phyloP scores from a whole-genome alignment of 2,329 filamentous ascomycete species.

The Monosporascus sp. region DNA sequence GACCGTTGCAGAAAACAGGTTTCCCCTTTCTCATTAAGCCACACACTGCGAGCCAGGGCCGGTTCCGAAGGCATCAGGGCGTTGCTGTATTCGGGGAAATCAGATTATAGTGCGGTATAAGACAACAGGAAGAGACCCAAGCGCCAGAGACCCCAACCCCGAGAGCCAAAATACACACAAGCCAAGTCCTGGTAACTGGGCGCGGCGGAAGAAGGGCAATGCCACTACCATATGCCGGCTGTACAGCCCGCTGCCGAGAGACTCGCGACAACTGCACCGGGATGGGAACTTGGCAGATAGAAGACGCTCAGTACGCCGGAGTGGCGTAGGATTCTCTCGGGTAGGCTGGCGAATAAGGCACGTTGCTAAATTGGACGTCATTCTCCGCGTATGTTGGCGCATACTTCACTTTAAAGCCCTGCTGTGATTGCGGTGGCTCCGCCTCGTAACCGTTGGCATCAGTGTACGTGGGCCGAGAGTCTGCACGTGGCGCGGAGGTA shows the following conservation, averaged over 20 bases:
- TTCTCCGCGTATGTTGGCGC: slow-evolving; percentile 2
- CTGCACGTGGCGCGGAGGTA: slow-evolving; percentile 12
- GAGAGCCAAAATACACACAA: background rate
- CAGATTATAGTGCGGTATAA: slow-evolving; percentile 13
- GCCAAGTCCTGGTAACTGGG: background rate
- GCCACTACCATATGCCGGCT: background rate
- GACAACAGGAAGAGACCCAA: slow-evolving; percentile 11
- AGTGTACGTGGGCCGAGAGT: slow-evolving; percentile 9
- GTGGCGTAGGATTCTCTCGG: slow-evolving; percentile 1
- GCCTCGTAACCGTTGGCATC: slow-evolving; percentile 15
- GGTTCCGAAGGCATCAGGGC: slow-evolving; percentile 16
- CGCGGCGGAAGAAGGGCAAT: background rate
- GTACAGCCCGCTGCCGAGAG: background rate
- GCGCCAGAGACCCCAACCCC: slow-evolving; percentile 16
- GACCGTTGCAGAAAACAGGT: background rate
- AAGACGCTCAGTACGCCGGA: background rate
- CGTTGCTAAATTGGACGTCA: slow-evolving; percentile 15
- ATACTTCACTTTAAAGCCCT: slow-evolving; percentile 13
- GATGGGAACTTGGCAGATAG: background rate
- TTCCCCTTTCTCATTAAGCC: background rate
- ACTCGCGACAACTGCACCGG: background rate
- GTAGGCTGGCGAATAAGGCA: slow-evolving; percentile 9
- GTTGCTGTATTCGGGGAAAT: slow-evolving; percentile 23
- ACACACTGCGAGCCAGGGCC: background rate
- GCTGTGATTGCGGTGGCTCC: slow-evolving; percentile 4